Base-by-base conservation (phyloP, 805 yeast genomes). In the Zygosaccharomyces bisporus region DNA sequence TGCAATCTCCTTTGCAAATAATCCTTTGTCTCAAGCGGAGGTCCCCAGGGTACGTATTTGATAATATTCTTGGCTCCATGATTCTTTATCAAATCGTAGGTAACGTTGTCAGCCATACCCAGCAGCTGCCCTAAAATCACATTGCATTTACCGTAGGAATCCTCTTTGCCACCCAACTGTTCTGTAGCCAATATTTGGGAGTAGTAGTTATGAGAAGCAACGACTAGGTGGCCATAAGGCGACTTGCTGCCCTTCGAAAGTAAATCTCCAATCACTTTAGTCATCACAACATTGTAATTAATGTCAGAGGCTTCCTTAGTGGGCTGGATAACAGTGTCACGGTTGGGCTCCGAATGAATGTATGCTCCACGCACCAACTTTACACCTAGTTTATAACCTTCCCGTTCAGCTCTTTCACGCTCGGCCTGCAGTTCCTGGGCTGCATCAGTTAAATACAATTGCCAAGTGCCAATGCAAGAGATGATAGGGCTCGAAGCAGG, bases 41-140 rank as follows among this genome's bases (percentile, higher is more conserved):
- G 97, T 7, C 97, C 97, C 97, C 97, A 90, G 13, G 97, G 95
- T 50, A 90, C 96, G 63, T 91, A 90, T 69, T 91, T 91, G 68
- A 91, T 82, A 43, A 90, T 82, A 58, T 87, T 87, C 49, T 75
- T 79, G 35, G 78, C 85, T 35, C 77, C 73, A 53, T 84, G 78
- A 37, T 80, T 72, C 32, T 73, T 68, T 45, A 86, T 78, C 58
- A 90, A 74, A 54, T 85, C 87, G 62, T 76, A 75, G 19, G 96
- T 87, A 49, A 86, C 77, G 57, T 84, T 83, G 66, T 90, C 98
- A 41, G 95, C 95, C 97, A 90, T 91, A 29, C 98, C 98, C 61
- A 91, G 71, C 52, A 90, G 76, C 70, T 91, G 97, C 34, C 91
- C 98, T 55, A 89, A 73, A 6, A 86, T 88, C 19, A 90, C 84